A percentile compares a stretch with the other conserved stretches of the same genome.
Evolutionary conservation across 2,329 filamentous ascomycete genomes (phyloP).

Genomic region (Anthostomella pinea): DNA sequence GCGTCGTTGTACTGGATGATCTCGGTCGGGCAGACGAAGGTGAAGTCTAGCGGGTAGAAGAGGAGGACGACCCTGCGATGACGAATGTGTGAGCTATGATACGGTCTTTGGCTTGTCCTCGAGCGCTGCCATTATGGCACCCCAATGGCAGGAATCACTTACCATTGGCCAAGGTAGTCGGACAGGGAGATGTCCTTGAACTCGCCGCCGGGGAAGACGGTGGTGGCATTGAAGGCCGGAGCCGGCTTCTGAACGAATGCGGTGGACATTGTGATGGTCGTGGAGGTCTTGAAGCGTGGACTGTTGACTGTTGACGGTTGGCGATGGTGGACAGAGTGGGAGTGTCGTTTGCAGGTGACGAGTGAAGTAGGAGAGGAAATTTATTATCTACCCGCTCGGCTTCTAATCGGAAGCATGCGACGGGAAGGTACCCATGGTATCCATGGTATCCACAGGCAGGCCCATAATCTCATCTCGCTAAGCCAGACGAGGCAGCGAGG

Average conservation of each 20-base stretch:
- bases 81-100: not conserved
- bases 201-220: conserved; percentile 47
- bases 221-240: conserved; percentile 47
- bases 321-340: not conserved
- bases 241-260: conserved; percentile 49
- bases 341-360: conserved; percentile 1
- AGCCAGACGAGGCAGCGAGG: conserved; percentile 10
- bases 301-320: not conserved
- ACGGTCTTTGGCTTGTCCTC: too few relatives aligned
- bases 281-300: not conserved
- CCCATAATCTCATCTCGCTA: conserved; percentile 18
- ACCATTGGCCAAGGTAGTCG: conserved; percentile 47
- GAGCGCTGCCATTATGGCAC: too few relatives aligned
- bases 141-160: conserved; percentile 29
- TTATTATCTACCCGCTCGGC: too few relatives aligned
- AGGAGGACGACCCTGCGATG: conserved; percentile 58
- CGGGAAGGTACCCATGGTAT: too few relatives aligned
- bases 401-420: too few relatives aligned
- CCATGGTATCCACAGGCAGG: not conserved
- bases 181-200: conserved; percentile 46
- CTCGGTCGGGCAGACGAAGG: conserved; percentile 65
- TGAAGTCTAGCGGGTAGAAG: conserved; percentile 68
- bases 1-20: conserved; percentile 64
- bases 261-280: conserved; percentile 36
- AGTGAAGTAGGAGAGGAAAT: too few relatives aligned